Conservation (phyloP, 2,329 filamentous ascomycete genomes). For the Colletotrichum somersetense region DNA sequence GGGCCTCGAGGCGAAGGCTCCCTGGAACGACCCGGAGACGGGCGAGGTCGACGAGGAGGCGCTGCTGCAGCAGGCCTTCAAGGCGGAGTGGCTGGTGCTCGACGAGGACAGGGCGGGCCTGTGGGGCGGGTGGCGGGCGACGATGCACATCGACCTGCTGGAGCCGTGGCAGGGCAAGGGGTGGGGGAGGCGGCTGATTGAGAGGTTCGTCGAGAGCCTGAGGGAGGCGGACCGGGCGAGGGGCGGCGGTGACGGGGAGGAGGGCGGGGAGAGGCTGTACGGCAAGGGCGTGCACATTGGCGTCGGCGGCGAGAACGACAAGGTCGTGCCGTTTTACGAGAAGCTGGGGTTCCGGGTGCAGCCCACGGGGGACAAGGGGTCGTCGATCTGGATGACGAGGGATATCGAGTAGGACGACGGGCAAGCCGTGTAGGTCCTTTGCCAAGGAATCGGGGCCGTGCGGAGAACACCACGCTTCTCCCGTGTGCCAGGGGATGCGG, state of each 20-base stretch:
- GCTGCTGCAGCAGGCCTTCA: conserved; percentile 58
- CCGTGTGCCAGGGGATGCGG: too few species aligned
- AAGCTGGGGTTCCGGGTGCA: conserved; percentile 58
- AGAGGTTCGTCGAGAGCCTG: conserved; percentile 57
- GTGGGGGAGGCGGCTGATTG: conserved; percentile 59
- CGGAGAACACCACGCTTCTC: too few species aligned
- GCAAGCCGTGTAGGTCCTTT: too few species aligned
- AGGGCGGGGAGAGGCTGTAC: conserved; percentile 41
- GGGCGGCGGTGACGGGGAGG: neutral
- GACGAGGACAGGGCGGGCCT: conserved; percentile 52
- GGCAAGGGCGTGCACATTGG: conserved; percentile 59
- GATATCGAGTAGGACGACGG: too few species aligned
- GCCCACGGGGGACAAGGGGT: conserved; percentile 51
- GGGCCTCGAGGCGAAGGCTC: conserved; percentile 47
- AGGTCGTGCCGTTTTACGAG: conserved; percentile 64
- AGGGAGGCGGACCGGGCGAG: conserved; percentile 40
- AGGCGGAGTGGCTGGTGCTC: conserved; percentile 55
- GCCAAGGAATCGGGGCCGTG: too few species aligned
- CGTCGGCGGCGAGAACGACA: conserved; percentile 59
- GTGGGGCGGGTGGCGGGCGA: conserved; percentile 53
- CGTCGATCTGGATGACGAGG: conserved; percentile 57
- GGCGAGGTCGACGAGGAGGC: conserved; percentile 49
- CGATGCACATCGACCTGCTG: conserved; percentile 65
- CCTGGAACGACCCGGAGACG: conserved; percentile 47
- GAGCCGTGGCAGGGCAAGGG: conserved; percentile 56